Conservation (phyloP, 176 grass and related monocot genomes). For the Guadua angustifolia region DNA sequence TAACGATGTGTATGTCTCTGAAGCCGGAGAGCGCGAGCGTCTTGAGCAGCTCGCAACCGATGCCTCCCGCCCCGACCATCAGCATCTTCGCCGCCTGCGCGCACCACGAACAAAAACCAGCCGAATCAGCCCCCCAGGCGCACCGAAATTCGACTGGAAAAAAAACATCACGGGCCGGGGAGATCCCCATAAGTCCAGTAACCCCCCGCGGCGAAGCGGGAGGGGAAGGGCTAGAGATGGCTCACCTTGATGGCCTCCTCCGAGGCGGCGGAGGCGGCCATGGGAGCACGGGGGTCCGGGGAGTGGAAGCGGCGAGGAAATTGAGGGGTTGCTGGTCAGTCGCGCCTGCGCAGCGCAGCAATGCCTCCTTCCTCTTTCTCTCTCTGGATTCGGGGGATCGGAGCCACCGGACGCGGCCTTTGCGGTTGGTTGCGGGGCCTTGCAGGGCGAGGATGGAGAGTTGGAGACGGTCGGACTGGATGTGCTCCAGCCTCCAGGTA, state of each 20-base stretch:
- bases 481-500: no score
- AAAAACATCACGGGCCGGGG: not conserved
- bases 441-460: not conserved
- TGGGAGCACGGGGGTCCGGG: conserved; percentile 12
- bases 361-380: not conserved
- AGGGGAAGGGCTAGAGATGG: not conserved
- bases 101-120: not conserved
- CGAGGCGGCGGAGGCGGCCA: conserved; percentile 21
- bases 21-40: conserved; percentile 96
- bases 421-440: not conserved
- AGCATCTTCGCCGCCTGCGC: conserved; percentile 89
- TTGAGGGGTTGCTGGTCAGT: not conserved
- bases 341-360: not conserved
- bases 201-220: not conserved
- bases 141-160: not conserved
- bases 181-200: not conserved
- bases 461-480: not conserved
- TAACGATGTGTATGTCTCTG: conserved; percentile 90
- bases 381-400: not conserved
- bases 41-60: conserved; percentile 99
- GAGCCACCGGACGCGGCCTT: not conserved
- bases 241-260: conserved; percentile 60
- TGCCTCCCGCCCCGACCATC: conserved; percentile 97
- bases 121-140: conserved; percentile 18
- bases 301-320: conserved; percentile 24